phyloP scores from a whole-genome alignment of 495 filamentous ascomycete species.

The Daldinia caldariorum region DNA sequence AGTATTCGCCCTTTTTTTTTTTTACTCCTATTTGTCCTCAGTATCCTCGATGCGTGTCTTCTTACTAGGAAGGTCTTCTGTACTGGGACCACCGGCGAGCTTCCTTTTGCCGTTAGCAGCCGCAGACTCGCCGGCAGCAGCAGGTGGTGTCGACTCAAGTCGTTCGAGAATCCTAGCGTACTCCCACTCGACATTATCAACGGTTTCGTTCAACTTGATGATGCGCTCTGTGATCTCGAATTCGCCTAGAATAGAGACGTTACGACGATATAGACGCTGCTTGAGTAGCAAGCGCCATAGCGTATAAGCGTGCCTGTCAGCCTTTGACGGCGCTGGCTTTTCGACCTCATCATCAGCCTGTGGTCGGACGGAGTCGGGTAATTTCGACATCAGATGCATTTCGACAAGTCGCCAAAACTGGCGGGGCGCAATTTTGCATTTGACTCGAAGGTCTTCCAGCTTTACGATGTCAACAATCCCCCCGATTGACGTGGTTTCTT shows the following conservation, averaged over 20 bases:
- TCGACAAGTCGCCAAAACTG: constrained; percentile 89
- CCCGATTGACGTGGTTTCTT: constrained; percentile 4
- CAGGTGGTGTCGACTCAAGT: constrained; percentile 38
- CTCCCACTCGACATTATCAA: constrained; percentile 80
- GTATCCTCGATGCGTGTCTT: constrained; percentile 41
- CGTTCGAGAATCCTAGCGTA: constrained; percentile 73
- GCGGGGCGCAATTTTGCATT: constrained; percentile 81
- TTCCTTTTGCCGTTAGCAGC: constrained; percentile 44
- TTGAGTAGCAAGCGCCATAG: constrained; percentile 88
- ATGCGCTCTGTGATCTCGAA: constrained; percentile 79
- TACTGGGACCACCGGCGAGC: constrained; percentile 2
- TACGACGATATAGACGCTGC: constrained; percentile 80
- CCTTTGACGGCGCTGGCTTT: constrained; percentile 44
- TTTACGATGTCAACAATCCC: constrained; percentile 68
- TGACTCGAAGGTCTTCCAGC: constrained; percentile 68
- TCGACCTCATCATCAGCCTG: constrained; percentile 43
- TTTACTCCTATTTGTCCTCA: constrained; percentile 34
- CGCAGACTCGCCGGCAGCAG: constrained; percentile 7
- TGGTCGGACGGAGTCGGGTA: constrained; percentile 70
- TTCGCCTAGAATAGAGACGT: constrained; percentile 79
- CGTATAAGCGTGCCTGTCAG: constrained; percentile 65
- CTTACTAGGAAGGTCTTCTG: constrained; percentile 44
- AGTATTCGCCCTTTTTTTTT: not conserved
- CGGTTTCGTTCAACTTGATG: constrained; percentile 81
- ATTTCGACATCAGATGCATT: constrained; percentile 83